phyloP scores from a whole-genome alignment of 257 asterid genomes.

The Scutellaria barbata region DNA sequence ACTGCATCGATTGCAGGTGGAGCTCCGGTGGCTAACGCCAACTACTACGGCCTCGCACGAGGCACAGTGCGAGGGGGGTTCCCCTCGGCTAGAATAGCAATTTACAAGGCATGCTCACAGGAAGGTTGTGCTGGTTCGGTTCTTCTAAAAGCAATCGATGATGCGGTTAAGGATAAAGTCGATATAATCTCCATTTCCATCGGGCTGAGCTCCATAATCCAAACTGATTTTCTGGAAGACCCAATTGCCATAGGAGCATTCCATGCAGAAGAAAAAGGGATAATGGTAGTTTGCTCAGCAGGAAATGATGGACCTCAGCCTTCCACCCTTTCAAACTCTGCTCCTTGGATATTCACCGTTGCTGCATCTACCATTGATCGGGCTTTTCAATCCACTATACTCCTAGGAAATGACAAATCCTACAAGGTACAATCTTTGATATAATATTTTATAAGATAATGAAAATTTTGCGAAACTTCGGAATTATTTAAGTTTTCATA shows the following conservation, averaged over 20 bases:
- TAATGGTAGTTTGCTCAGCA: too few species aligned
- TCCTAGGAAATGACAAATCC: constrained; percentile 54
- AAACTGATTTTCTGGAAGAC: constrained; percentile 48
- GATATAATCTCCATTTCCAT: constrained; percentile 62
- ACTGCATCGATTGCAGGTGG: constrained; percentile 78
- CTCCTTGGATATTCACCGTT: constrained; percentile 81
- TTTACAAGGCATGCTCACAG: constrained; percentile 65
- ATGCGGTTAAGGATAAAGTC: constrained; percentile 69
- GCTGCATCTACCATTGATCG: too few species aligned
- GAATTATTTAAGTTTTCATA: too few species aligned
- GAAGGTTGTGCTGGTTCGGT: too few species aligned
- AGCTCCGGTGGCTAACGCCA: constrained; percentile 35
- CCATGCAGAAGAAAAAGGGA: constrained; percentile 58
- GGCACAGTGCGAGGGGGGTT: constrained; percentile 75
- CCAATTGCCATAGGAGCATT: constrained; percentile 80
- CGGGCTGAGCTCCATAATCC: too few species aligned
- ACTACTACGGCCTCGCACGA: too few species aligned
- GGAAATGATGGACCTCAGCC: constrained; percentile 77
- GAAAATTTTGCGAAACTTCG: too few species aligned
- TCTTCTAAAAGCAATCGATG: constrained; percentile 62
- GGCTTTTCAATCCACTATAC: constrained; percentile 46
- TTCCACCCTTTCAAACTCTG: constrained; percentile 59
- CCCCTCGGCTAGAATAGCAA: constrained; percentile 66
- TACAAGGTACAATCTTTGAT: constrained; percentile 45
- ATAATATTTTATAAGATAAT: too few species aligned